A percentile compares a stretch with the other conserved stretches of the same genome.
Conservation (phyloP, 2,329 filamentous ascomycete genomes). For the Talaromyces albobiverticillius region DNA sequence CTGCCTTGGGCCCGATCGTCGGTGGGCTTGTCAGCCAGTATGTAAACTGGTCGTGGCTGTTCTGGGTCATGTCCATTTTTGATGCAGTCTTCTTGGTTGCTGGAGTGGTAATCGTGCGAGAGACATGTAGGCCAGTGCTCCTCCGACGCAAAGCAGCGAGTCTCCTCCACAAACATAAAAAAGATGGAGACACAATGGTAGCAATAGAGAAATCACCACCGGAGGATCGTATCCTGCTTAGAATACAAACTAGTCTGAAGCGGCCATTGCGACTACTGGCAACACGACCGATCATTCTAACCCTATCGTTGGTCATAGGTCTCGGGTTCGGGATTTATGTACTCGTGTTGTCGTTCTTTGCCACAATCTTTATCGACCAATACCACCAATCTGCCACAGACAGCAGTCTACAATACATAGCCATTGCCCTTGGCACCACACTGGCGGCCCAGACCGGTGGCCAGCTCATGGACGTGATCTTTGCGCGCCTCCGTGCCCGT, state of each 20-base stretch:
- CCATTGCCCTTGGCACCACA: slow-evolving; percentile 12
- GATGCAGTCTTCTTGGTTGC: slow-evolving; percentile 22
- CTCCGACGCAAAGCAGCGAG: slow-evolving; percentile 39
- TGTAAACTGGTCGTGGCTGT: slow-evolving; percentile 13
- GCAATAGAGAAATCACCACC: not conserved
- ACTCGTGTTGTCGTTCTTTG: slow-evolving; percentile 11
- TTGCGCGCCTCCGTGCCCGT: slow-evolving; percentile 2
- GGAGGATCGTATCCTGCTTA: not conserved
- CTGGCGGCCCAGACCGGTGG: slow-evolving; percentile 8
- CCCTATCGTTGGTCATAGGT: not conserved
- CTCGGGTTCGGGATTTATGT: slow-evolving; percentile 12
- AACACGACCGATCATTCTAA: slow-evolving; percentile 7
- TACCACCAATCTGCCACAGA: slow-evolving; percentile 10
- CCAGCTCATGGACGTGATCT: slow-evolving; percentile 9
- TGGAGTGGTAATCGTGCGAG: slow-evolving; percentile 39
- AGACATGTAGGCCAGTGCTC: slow-evolving; percentile 46
- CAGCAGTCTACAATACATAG: slow-evolving; percentile 13
- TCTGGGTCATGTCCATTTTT: slow-evolving; percentile 14
- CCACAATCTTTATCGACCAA: slow-evolving; percentile 11
- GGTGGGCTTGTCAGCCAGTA: slow-evolving; percentile 12
- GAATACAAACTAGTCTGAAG: slow-evolving; percentile 2
- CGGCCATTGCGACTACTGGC: not conserved
- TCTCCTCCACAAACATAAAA: slow-evolving; percentile 26
- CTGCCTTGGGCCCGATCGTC: slow-evolving; percentile 10
- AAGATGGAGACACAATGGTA: not conserved